Conservation (phyloP, 148 eudicot genomes). For the Persicaria maculosa region DNA sequence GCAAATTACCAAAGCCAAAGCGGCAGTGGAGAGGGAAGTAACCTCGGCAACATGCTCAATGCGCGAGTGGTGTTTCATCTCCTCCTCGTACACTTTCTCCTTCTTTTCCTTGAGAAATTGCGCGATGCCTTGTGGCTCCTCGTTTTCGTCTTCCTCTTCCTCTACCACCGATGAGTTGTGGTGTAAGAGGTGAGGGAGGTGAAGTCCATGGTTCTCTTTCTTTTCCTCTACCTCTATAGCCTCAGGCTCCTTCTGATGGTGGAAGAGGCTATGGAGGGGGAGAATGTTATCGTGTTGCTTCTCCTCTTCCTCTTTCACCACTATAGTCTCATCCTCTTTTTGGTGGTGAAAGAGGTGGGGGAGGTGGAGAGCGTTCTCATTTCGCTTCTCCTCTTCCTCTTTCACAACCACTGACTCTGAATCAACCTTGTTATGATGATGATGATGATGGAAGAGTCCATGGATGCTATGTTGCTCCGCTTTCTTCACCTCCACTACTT, state of each 20-base stretch:
- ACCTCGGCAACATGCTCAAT: slow-evolving; percentile 1
- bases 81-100: not conserved
- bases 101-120: not conserved
- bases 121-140: not conserved
- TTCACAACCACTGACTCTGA: not conserved
- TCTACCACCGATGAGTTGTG: not conserved
- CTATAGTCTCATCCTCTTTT: not conserved
- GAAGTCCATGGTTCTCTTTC: not conserved
- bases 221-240: not conserved
- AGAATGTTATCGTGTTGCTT: not conserved
- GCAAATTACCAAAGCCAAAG: not conserved
- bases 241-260: not conserved
- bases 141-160: not conserved
- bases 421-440: not conserved
- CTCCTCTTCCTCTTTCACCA: not conserved
- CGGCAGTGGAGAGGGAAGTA: not conserved
- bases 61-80: slow-evolving; percentile 3
- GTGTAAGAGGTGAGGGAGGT: not conserved
- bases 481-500: not conserved
- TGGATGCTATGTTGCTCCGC: not conserved
- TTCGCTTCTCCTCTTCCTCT: not conserved
- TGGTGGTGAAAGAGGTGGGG: not conserved
- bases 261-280: not conserved
- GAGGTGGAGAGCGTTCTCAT: not conserved
- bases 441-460: slow-evolving; percentile 2